These are phyloP conservation scores for Kodamaea restingae DNA, from an alignment of 805 yeast species.

Conservation along the genomic window DNA sequence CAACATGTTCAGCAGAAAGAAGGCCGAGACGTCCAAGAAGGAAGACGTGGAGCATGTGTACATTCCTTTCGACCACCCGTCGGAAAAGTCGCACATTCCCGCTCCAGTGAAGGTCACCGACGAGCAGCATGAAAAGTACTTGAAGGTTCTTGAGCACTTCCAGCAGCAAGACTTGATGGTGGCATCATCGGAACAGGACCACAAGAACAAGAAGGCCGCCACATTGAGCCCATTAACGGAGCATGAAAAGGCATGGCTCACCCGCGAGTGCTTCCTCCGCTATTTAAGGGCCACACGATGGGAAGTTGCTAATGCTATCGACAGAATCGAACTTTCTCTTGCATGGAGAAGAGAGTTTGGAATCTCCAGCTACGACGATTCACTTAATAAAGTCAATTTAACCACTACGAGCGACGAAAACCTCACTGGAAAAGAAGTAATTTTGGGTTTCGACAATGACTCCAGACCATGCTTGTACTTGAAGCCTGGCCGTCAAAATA, in stretches of 20 bases:
- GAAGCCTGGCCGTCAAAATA: slow-evolving; percentile 94
- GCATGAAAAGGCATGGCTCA: slow-evolving; percentile 85
- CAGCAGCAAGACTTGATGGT: slow-evolving; percentile 34
- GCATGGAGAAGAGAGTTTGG: slow-evolving; percentile 97
- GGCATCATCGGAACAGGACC: slow-evolving; percentile 48
- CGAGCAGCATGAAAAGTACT: slow-evolving; percentile 58
- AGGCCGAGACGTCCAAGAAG: slow-evolving; percentile 5
- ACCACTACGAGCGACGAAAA: slow-evolving; percentile 62
- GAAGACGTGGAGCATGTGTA: slow-evolving; percentile 13
- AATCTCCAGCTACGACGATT: slow-evolving; percentile 36
- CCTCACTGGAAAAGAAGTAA: slow-evolving; percentile 88
- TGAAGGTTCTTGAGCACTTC: slow-evolving; percentile 58
- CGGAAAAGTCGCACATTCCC: slow-evolving; percentile 44
- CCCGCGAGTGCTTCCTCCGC: slow-evolving; percentile 85
- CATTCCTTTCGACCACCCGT: slow-evolving; percentile 56
- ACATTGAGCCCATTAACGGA: slow-evolving; percentile 17
- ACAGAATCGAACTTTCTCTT: slow-evolving; percentile 70
- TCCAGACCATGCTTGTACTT: slow-evolving; percentile 89
- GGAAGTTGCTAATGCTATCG: slow-evolving; percentile 66
- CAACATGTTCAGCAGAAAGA: slow-evolving; percentile 7
- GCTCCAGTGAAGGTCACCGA: slow-evolving; percentile 47
- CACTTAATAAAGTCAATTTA: slow-evolving; percentile 50
- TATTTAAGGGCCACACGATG: slow-evolving; percentile 94
- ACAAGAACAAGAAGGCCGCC: slow-evolving; percentile 11
- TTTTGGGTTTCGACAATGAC: slow-evolving; percentile 86